phyloP scores from a whole-genome alignment of 129 eudicot species.

The Chrysanthemum makinoi region DNA sequence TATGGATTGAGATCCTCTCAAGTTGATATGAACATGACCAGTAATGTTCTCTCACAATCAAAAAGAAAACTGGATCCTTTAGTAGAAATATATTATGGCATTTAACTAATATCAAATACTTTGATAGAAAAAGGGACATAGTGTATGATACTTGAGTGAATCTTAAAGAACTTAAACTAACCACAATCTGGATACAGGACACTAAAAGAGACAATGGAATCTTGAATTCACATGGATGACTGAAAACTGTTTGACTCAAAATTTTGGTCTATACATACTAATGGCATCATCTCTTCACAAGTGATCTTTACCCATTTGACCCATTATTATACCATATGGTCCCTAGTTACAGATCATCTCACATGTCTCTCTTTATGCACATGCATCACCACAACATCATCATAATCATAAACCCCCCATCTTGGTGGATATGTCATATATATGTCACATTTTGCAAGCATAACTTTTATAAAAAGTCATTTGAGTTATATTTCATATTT shows the following conservation, averaged over 20 bases:
- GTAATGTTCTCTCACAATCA: no score
- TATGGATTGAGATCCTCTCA: no score
- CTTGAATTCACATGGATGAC: constrained; percentile 2
- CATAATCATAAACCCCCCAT: constrained; percentile 12
- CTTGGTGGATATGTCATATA: neutral
- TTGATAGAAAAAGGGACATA: no score
- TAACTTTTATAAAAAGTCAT: no score
- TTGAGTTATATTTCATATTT: no score
- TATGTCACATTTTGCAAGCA: neutral
- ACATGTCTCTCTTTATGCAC: constrained; percentile 22
- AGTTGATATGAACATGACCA: no score
- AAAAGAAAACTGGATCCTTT: no score
- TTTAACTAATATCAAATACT: no score
- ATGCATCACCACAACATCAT: constrained; percentile 22
- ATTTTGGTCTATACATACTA: constrained; percentile 16
- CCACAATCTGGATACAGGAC: neutral
- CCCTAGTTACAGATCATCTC: constrained; percentile 20
- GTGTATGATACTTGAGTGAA: no score
- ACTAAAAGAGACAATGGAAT: constrained; percentile 4
- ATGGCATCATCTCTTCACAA: constrained; percentile 1
- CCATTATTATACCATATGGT: constrained; percentile 7
- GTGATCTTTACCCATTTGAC: neutral
- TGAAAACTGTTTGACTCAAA: constrained; percentile 18
- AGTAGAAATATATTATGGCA: no score
- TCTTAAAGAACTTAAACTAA: neutral